Base-by-base conservation (phyloP, 768 basidiomycete genomes). In the Xerocomellus intermedius region DNA sequence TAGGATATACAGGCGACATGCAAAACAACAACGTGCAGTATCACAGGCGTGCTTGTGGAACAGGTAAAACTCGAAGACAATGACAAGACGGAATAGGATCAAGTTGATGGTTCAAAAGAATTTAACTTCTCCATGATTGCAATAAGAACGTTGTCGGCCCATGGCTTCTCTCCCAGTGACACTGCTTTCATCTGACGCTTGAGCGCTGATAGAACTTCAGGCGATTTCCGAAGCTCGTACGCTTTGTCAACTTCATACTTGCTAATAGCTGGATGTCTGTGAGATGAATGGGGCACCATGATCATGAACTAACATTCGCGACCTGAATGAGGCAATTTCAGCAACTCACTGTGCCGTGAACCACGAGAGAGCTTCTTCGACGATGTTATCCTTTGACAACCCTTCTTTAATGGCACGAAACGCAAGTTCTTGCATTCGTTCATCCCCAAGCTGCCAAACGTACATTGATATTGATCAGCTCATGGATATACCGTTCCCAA, bases 341-440 rank as follows among this genome's bases (percentile, higher is more conserved):
- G 24, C 22, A 35, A 70, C 68, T 13, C 51, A 72, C 70, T 66
- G 62, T 17, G 69, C 48, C 8, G 69, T 72, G 48, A 70, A 72
- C 57, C 59, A 67, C 5, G 69, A 69, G 30, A 72, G 69, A 2
- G 61, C 55, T 59, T 70, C 69, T 9, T 63, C 66, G 8, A 70
- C 48, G 19, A 70, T 56, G 46, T 72, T 70, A 21, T 59, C 36
- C 50, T 53, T 42, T 33, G 69, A 61, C n/a, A 70, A 24, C 14
- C 59, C 59, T 52, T 59, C 48, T 39, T 47, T 43, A 24, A 70
- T 70, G 8, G 69, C 56, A 48, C 60, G 61, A 36, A 59, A 46
- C 7, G 70, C 64, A n/a, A 61, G 36, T 55, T 62, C 69, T 50
- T 64, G 48, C 58, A 69, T 50, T 51, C 49, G 57, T 33, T 70